These are phyloP conservation scores for Sclerotinia subarctica DNA, from an alignment of 2,329 filamentous ascomycete genomes.

Conservation along the genomic window DNA sequence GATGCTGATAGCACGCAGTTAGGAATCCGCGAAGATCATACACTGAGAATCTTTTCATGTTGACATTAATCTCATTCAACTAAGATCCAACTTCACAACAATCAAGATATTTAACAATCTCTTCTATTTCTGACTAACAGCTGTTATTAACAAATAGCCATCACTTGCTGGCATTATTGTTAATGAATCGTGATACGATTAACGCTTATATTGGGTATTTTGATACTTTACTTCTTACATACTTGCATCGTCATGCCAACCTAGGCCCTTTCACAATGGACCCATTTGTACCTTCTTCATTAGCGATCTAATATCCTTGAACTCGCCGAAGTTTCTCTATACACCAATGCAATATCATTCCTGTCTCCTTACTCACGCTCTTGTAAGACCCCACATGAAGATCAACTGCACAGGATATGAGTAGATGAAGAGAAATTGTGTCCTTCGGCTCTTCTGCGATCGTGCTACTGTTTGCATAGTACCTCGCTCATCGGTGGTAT, in stretches of 20 bases:
- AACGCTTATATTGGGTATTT: constrained; percentile 11
- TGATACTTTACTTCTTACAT: constrained; percentile 10
- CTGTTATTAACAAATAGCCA: background rate
- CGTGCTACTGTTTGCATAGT: constrained; percentile 71
- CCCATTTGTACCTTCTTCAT: background rate
- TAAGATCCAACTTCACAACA: no score
- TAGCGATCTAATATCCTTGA: constrained; percentile 4
- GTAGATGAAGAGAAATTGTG: constrained; percentile 90
- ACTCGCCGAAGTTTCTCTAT: constrained; percentile 2
- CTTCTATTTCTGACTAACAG: background rate
- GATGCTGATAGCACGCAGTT: no score
- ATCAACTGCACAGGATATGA: constrained; percentile 90
- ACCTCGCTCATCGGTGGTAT: constrained; percentile 58
- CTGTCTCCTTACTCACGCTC: constrained; percentile 24
- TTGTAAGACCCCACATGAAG: constrained; percentile 82
- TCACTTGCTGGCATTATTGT: background rate
- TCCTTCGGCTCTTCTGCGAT: constrained; percentile 80
- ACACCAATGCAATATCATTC: constrained; percentile 1
- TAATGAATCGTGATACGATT: background rate
- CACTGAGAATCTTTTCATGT: no score
- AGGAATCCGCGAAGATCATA: no score
- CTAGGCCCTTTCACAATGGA: background rate
- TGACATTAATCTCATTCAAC: background rate
- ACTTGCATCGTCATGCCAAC: background rate
- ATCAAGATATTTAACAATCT: background rate